A percentile compares a stretch with the other conserved stretches of the same genome.
phyloP scores from a whole-genome alignment of 2,329 filamentous ascomycete genomes.

The Fusarium duplospermum region DNA sequence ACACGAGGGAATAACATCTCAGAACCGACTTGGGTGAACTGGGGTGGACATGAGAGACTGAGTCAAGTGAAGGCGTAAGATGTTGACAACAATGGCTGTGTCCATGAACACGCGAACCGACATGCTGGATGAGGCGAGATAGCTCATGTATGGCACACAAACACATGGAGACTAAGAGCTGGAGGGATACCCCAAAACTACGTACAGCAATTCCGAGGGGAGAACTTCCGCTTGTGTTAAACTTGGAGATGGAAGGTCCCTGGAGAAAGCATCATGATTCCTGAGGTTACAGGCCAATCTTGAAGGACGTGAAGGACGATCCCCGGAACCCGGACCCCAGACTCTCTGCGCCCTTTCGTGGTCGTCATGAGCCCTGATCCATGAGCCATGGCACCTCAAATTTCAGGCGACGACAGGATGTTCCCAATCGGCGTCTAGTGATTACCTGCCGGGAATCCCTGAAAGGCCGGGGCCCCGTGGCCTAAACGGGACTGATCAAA shows the following conservation, averaged over 20 bases:
- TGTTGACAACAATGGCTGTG: background rate
- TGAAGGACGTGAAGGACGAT: background rate
- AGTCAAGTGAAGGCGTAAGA: background rate
- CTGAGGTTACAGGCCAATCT: background rate
- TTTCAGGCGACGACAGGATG: background rate
- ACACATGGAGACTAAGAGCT: background rate
- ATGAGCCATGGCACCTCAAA: constrained; percentile 6
- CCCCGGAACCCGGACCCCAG: background rate
- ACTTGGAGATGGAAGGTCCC: background rate
- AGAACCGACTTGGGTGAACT: background rate
- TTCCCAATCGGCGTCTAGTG: background rate
- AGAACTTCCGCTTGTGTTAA: background rate
- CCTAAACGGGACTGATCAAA: background rate
- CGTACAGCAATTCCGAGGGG: background rate
- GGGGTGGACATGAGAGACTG: background rate
- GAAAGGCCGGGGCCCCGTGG: background rate
- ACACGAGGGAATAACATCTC: background rate
- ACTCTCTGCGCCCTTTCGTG: background rate
- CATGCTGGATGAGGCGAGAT: background rate
- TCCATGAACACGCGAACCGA: background rate
- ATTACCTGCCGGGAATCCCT: background rate
- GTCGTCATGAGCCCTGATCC: background rate
- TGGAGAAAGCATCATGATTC: constrained; percentile 1
- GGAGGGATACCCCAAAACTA: background rate
- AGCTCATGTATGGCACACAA: background rate